Evolutionary conservation across 192 early-diverging fungal species (phyloP), one percentile per base, ranked within the genome.

Genomic region (Backusella tarrabulga): DNA sequence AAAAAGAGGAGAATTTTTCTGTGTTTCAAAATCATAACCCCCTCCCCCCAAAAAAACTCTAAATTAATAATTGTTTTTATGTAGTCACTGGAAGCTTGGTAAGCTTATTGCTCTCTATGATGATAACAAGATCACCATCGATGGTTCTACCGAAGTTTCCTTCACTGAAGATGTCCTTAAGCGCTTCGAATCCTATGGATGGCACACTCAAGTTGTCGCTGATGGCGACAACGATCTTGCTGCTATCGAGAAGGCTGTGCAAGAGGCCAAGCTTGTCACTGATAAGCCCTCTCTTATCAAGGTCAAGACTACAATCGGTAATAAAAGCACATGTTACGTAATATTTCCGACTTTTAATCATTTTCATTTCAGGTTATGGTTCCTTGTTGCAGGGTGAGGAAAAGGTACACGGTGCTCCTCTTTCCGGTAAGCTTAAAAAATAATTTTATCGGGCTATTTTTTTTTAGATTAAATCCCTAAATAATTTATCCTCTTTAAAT

Each of bases 71-170:
- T 14, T 14, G n/a, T 70, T 70, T 70, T 42, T 70, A 42, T 23
- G 15, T 67, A 90, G 87, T 46, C 95, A 98, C 77, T 83, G 95
- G 76, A 84, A 97, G 85, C 87, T 99, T 17, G 97, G 97, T 74
- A 97, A 98, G 76, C 87, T 99, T 71, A 96, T 98, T 76, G 92
- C 89, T 23, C 84, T 99, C 42, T 99, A 99, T 87, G 98, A 99
- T 83, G 94, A 96, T 80, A 99, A 99, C 86, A 87, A 95, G 77
- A 94, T 99, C 85, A 91, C 93, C 63, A 97, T 99, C 80, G 97
- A 97, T 88, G 96, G 96, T 71, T 89, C 90, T 42, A 93, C 91
- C 71, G 85, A 86, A 38, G 82, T 93, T n/a, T 92, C 95, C 12
- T 99, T 98, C 80, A 97, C 96, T 34, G 97, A 98, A 84, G 92